Evolutionary conservation across 2,329 filamentous ascomycete genomes (phyloP), one percentile per base, ranked within the genome.

Genomic region (Aspergillus ochraceus): DNA sequence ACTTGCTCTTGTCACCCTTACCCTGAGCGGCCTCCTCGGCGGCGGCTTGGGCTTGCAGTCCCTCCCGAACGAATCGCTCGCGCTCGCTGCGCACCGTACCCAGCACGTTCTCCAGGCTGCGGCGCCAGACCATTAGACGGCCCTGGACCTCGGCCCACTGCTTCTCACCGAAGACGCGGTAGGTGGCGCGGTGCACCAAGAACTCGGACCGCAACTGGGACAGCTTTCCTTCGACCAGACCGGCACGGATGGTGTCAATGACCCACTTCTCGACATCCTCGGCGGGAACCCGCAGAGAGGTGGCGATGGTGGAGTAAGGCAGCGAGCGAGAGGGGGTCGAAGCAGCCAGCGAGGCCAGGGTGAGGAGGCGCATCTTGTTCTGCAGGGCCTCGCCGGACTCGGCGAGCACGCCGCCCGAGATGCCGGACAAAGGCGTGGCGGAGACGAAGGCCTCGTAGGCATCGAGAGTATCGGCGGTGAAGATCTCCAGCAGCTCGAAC

Each of bases 241-340:
- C 92, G 52, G 93, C 92, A 68, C 95, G 91, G 79, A 99, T 97
- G 68, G 96, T 93, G 76, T 99, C 95, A 72, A 99, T 99, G 67
- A 96, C 92, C 95, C 95, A 99, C 85, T 94, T 90, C 84, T 99
- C 95, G 47, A 98, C 92, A 64, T 98, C 92, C 65, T 90, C 88
- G 51, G 81, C 74, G 50, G 91, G 88, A 58, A 99, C 88, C 78
- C 95, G 90, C 51, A 99, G 87, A 6, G 92, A 90, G 74, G 89
- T 89, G 66, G 90, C 86, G 73, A 99, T 97, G 72, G 86, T 86
- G 66, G 84, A 83, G 80, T 99, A 99, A 62, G 94, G 89, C 55
- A 99, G 89, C 72, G 95, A 92, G 71, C 94, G 90, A 71, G 87
- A 91, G 62, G 90, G 89, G 22, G 90, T 90, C 67, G 90, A 88